Conservation (phyloP, 768 basidiomycete genomes). For the Serendipita sp. region DNA sequence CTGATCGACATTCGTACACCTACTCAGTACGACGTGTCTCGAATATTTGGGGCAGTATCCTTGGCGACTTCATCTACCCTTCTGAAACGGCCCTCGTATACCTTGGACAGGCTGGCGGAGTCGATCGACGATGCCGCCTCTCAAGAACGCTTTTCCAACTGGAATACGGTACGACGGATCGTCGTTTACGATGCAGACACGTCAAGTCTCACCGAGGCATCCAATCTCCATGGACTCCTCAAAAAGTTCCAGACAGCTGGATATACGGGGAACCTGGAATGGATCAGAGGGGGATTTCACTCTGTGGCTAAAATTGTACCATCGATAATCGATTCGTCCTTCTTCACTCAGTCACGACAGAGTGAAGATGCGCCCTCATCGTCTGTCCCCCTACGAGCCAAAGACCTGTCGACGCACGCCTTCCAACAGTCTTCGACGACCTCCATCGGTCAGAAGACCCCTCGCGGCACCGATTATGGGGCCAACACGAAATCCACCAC, state of each 20-base stretch:
- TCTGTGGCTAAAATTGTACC: conserved; percentile 38
- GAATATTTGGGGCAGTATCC: conserved; percentile 56
- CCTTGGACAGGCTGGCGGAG: conserved; percentile 53
- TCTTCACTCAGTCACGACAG: conserved; percentile 29
- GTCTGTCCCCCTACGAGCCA: conserved; percentile 11
- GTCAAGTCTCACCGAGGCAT: conserved; percentile 36
- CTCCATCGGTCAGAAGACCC: conserved; percentile 3
- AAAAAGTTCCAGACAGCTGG: conserved; percentile 55
- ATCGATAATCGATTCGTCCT: conserved; percentile 19
- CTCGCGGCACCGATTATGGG: conserved; percentile 11
- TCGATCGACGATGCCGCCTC: conserved; percentile 58
- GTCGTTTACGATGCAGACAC: conserved; percentile 81
- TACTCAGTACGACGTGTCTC: conserved; percentile 48
- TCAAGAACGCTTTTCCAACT: conserved; percentile 41
- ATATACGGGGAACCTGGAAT: conserved; percentile 45
- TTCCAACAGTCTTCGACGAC: conserved; percentile 20
- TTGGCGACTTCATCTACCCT: conserved; percentile 89
- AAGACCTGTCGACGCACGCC: conserved; percentile 20
- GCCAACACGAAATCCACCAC: conserved; percentile 24
- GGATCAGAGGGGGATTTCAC: conserved; percentile 74
- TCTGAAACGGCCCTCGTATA: conserved; percentile 78
- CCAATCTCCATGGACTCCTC: conserved; percentile 56
- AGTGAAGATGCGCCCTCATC: neutral
- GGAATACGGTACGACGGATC: conserved; percentile 44
- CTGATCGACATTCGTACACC: conserved; percentile 82